These are phyloP conservation scores for Platismatia glauca DNA, from an alignment of 495 filamentous ascomycete genomes.

Conservation along the genomic window DNA sequence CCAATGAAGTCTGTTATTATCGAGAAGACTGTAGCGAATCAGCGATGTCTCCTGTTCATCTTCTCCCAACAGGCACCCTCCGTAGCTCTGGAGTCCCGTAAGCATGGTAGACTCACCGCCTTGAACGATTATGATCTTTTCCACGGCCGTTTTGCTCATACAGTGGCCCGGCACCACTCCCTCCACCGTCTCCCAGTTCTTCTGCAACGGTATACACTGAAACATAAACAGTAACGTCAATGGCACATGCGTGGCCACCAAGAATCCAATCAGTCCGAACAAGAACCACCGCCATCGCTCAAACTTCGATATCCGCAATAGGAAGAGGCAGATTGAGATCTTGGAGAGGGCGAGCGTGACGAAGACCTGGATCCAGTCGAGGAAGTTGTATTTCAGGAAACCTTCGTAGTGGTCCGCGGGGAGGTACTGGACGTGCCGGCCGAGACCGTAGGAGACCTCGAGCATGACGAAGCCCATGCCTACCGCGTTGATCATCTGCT, in stretches of 20 bases:
- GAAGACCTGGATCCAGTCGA: slow-evolving; percentile 23
- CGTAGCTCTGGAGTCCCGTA: background rate
- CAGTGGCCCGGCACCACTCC: slow-evolving; percentile 12
- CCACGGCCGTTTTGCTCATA: slow-evolving; percentile 14
- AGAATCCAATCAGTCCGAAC: slow-evolving; percentile 30
- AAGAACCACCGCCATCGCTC: slow-evolving; percentile 28
- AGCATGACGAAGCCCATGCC: slow-evolving; percentile 21
- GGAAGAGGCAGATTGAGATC: slow-evolving; percentile 43
- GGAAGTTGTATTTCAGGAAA: slow-evolving; percentile 23
- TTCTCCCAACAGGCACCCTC: background rate
- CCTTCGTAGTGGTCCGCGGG: slow-evolving; percentile 9
- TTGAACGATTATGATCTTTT: slow-evolving; percentile 19
- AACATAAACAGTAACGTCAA: slow-evolving; percentile 30
- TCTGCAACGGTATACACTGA: slow-evolving; percentile 30
- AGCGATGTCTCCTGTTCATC: background rate
- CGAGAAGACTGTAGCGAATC: slow-evolving; percentile 28
- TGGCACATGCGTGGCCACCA: slow-evolving; percentile 29
- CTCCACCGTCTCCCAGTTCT: slow-evolving; percentile 26
- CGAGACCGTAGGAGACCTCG: slow-evolving; percentile 19
- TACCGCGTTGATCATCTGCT: slow-evolving; percentile 17
- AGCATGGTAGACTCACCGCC: slow-evolving; percentile 14
- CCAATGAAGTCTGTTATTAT: slow-evolving; percentile 36
- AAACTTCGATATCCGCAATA: slow-evolving; percentile 35
- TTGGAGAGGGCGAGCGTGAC: slow-evolving; percentile 38
- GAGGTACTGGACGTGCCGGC: slow-evolving; percentile 18